Conservation (phyloP, 1,284 basidiomycete genomes). For the Moesziomyces antarcticus region DNA sequence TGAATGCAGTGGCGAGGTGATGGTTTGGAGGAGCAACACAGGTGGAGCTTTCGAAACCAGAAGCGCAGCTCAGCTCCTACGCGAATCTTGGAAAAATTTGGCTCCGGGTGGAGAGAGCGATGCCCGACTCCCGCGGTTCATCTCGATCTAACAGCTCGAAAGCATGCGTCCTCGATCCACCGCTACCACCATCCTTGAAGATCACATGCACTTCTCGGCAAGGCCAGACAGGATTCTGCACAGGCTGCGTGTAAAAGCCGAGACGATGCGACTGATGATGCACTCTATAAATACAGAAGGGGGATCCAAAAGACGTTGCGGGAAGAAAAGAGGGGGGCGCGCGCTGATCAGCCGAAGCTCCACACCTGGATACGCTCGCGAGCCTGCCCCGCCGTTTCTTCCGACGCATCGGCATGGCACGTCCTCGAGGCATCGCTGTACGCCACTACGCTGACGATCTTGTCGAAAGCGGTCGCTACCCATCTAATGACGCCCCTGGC, state of each 20-base stretch:
- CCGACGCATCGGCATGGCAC: too few species aligned
- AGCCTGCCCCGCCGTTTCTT: conserved; percentile 1
- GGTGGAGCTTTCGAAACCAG: background rate
- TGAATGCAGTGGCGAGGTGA: too few species aligned
- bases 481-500: conserved; percentile 25
- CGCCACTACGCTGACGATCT: conserved; percentile 45
- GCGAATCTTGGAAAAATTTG: conserved; percentile 41
- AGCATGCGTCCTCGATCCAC: too few species aligned
- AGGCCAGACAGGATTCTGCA: too few species aligned
- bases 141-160: background rate
- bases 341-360: conserved; percentile 32
- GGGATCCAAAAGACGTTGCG: background rate
- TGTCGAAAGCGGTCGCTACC: conserved; percentile 51
- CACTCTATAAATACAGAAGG: conserved; percentile 5
- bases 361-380: conserved; percentile 50
- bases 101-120: conserved; percentile 17
- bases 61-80: background rate
- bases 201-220: too few species aligned
- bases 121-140: conserved; percentile 18
- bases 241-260: background rate
- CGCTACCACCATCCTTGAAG: too few species aligned
- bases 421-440: conserved; percentile 4
- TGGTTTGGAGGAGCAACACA: too few species aligned
- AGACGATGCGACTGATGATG: conserved; percentile 7
- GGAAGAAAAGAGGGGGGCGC: background rate